Conservation (phyloP, 2,329 filamentous ascomycete genomes). For the Diaporthe eres region DNA sequence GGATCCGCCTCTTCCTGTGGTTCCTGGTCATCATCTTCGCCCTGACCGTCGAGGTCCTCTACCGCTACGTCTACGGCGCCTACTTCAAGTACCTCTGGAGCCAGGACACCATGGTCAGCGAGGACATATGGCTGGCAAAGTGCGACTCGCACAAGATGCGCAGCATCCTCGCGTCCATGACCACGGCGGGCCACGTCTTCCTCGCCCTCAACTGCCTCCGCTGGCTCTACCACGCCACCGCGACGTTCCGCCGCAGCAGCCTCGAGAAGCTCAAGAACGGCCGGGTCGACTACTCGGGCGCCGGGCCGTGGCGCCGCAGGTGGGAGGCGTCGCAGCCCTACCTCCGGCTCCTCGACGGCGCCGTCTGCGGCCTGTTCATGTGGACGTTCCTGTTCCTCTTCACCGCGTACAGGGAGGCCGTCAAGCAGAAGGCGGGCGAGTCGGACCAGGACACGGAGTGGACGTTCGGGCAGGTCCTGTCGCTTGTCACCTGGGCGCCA, state of each 20-base stretch:
- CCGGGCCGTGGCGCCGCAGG: conserved; percentile 7
- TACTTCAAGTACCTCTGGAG: conserved; percentile 8
- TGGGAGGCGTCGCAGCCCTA: conserved; percentile 33
- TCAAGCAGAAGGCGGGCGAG: conserved; percentile 42
- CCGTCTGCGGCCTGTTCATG: conserved; percentile 45
- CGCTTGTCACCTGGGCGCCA: conserved; percentile 50
- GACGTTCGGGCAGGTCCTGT: conserved; percentile 51
- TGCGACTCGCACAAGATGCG: conserved; percentile 37
- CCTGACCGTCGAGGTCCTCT: conserved; percentile 43
- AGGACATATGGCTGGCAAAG: conserved; percentile 36
- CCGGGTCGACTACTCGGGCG: background rate
- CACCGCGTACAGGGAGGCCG: conserved; percentile 45
- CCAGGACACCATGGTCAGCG: conserved; percentile 3
- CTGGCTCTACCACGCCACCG: conserved; percentile 41
- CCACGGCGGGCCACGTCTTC: conserved; percentile 36
- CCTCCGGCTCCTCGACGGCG: conserved; percentile 41
- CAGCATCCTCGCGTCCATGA: conserved; percentile 8
- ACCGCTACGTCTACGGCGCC: conserved; percentile 36
- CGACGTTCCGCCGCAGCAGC: conserved; percentile 11
- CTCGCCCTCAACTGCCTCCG: conserved; percentile 42
- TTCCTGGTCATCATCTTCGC: conserved; percentile 41
- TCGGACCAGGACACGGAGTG: conserved; percentile 47
- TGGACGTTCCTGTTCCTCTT: conserved; percentile 50
- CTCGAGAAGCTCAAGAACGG: background rate
- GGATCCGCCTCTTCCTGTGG: conserved; percentile 45